Conservation (phyloP, 225 moss, liverwort and hornwort genomes). For the Lunularia cruciata region DNA sequence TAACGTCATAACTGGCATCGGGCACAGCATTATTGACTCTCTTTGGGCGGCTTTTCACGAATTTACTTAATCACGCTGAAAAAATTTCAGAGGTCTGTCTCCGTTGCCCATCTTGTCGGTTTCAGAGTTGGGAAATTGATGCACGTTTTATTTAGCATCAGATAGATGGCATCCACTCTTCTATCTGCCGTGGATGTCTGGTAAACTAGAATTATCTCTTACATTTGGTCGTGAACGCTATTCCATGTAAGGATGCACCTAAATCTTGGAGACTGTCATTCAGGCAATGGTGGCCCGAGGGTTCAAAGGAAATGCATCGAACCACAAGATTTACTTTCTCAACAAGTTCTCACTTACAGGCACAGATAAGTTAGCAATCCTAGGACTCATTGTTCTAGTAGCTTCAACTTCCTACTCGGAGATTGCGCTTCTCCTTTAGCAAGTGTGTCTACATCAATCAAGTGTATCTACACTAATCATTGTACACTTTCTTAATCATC, state of each 20-base stretch:
- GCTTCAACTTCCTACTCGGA: constrained; percentile 47
- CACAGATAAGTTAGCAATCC: constrained; percentile 64
- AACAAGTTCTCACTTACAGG: constrained; percentile 60
- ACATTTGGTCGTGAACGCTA: no score
- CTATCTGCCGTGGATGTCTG: no score
- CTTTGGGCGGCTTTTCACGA: constrained; percentile 72
- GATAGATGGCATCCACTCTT: neutral
- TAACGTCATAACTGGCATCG: neutral
- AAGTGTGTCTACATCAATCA: neutral
- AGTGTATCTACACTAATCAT: neutral
- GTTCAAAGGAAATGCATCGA: constrained; percentile 71
- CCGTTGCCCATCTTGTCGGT: neutral
- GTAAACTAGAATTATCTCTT: no score
- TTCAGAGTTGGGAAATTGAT: no score
- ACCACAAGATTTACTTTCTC: constrained; percentile 74
- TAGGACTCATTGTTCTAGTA: constrained; percentile 57
- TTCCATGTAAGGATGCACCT: no score
- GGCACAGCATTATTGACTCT: constrained; percentile 67
- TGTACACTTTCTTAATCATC: neutral
- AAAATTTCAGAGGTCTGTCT: constrained; percentile 86
- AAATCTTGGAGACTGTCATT: neutral
- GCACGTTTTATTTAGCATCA: neutral
- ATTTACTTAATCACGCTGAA: constrained; percentile 80
- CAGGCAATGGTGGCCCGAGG: constrained; percentile 98
- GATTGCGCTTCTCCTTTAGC: constrained; percentile 45